Evolutionary conservation across 2,329 filamentous ascomycete genomes (phyloP), one percentile per base, ranked within the genome.

Genomic region (Fusarium goolgardi): DNA sequence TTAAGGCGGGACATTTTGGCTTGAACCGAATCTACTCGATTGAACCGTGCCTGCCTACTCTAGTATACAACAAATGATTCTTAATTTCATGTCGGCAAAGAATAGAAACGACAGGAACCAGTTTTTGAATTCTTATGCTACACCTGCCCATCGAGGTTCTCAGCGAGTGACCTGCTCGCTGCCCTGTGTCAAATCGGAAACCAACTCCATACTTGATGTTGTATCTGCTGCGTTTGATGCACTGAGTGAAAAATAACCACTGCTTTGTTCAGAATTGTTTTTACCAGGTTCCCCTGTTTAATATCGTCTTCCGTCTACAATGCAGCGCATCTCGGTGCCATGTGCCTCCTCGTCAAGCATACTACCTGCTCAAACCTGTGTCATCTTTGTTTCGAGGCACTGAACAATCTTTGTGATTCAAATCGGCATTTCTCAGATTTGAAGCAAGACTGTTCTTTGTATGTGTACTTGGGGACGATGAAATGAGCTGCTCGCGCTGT

Each of bases 141-240:
- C 23, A 37, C 34, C 43, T 55, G 37, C 46, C 44, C 65, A 69
- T 61, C 55, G 46, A 68, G 59, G 56, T 67, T 56, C 59, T 50
- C 23, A 50, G 16, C 32, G 18, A 20, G 18, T 44, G 25, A 18
- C 41, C 18, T n/a, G 23, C 15, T n/a, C 12, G 18, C 21, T n/a
- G 35, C 23, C 12, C 37, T 27, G 21, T 49, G 21, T 50, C 47
- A 50, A 39, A 39, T 50, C 25, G 18, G 47, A 50, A 50, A 50
- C 47, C 34, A 21, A 37, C 27, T 50, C 32, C 34, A 20, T 35
- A 40, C 47, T 50, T 39, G 9, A 40, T 15, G 20, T 21, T 50
- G 32, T 21, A 16, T 39, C 47, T 39, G 16, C 23, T 16, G n/a
- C 25, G 34, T 50, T 50, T 50, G 47, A 50, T 50, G 13, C 23